phyloP scores from a whole-genome alignment of 176 grass and related monocot species.

The Neostapfia colusana region DNA sequence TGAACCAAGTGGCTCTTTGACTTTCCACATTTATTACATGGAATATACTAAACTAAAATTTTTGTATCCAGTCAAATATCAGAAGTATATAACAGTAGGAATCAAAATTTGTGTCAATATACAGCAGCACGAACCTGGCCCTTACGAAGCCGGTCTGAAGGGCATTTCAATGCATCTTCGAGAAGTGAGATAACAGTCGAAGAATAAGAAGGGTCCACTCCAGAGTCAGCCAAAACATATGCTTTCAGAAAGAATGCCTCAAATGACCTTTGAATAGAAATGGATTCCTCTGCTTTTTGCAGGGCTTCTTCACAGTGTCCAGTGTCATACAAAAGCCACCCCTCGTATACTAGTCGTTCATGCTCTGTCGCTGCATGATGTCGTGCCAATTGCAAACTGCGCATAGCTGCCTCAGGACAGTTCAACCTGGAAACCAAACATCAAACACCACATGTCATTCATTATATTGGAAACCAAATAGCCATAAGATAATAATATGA shows the following conservation, averaged over 20 bases:
- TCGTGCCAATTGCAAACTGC: constrained; percentile 81
- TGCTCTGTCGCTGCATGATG: constrained; percentile 64
- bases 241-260: constrained; percentile 99
- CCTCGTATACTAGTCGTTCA: constrained; percentile 85
- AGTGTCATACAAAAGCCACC: constrained; percentile 92
- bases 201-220: constrained; percentile 71
- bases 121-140: constrained; percentile 63
- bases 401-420: constrained; percentile 87
- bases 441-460: constrained; percentile 8
- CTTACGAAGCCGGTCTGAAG: constrained; percentile 93
- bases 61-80: constrained; percentile 4
- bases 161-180: constrained; percentile 90
- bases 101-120: constrained; percentile 12
- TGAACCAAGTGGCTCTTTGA: background rate
- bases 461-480: constrained; percentile 24
- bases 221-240: constrained; percentile 93
- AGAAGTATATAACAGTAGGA: constrained; percentile 11
- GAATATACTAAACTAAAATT: constrained; percentile 5
- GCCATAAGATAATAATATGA: constrained; percentile 23
- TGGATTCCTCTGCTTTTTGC: constrained; percentile 79
- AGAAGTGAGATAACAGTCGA: constrained; percentile 78
- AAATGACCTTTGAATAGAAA: constrained; percentile 89
- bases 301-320: constrained; percentile 85
- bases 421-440: constrained; percentile 63
- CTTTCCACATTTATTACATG: constrained; percentile 6